Evolutionary conservation across 805 yeast genomes (phyloP).

Genomic region (Zygosaccharomyces kombuchaensis): DNA sequence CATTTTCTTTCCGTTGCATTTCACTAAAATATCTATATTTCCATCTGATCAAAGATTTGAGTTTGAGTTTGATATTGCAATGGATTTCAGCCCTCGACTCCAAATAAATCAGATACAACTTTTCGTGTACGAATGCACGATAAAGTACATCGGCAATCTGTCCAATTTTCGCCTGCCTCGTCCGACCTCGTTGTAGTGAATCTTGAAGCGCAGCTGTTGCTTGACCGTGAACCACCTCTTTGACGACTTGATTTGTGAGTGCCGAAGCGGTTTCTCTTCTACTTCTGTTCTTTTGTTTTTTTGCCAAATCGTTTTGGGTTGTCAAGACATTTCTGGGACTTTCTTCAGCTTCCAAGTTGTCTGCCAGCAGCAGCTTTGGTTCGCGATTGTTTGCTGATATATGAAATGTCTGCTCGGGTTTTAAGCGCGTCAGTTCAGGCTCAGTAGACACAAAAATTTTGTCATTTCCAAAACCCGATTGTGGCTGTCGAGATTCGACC

Average conservation of each 20-base stretch:
- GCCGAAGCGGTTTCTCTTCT: slow-evolving; percentile 18
- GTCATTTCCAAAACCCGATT: neutral
- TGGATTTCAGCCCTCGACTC: slow-evolving; percentile 45
- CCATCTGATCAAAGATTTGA: slow-evolving; percentile 34
- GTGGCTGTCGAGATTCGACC: neutral
- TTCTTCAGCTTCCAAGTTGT: slow-evolving; percentile 6
- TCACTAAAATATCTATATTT: slow-evolving; percentile 22
- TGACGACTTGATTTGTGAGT: slow-evolving; percentile 8
- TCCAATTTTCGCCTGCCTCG: slow-evolving; percentile 26
- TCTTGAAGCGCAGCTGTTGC: slow-evolving; percentile 1
- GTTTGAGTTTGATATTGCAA: slow-evolving; percentile 34
- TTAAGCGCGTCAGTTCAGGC: neutral
- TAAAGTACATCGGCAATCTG: slow-evolving; percentile 49
- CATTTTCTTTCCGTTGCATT: slow-evolving; percentile 29
- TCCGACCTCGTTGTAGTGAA: slow-evolving; percentile 1
- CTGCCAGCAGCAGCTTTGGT: neutral
- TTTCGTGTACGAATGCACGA: slow-evolving; percentile 58
- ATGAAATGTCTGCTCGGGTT: neutral
- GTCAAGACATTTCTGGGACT: slow-evolving; percentile 12
- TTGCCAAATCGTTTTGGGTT: neutral
- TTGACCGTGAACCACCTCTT: slow-evolving; percentile 9
- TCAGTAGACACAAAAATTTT: neutral
- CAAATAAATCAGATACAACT: slow-evolving; percentile 41
- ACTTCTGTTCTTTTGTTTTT: slow-evolving; percentile 21
- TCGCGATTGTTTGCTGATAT: neutral